Conservation (phyloP, 2,329 filamentous ascomycete species). For the Fusarium nisikadoi region DNA sequence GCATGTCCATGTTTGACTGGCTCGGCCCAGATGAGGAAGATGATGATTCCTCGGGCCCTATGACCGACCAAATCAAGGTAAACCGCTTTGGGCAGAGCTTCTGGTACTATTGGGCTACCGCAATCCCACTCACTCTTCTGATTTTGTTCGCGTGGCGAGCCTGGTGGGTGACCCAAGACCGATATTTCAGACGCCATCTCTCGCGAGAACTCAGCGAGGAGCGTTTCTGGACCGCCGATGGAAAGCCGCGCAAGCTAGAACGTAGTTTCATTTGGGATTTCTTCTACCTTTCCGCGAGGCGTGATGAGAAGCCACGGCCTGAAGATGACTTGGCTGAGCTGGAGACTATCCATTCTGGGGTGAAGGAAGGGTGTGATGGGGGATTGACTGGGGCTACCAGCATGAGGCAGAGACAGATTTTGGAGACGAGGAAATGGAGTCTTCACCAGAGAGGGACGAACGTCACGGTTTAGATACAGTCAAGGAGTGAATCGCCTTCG, state of each 20-base stretch:
- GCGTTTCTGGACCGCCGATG: conserved; percentile 59
- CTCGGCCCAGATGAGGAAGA: conserved; percentile 50
- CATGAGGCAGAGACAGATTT: conserved; percentile 38
- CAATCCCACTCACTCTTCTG: conserved; percentile 55
- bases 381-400: conserved; percentile 16
- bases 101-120: conserved; percentile 60
- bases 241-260: conserved; percentile 55
- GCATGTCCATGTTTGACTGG: conserved; percentile 61
- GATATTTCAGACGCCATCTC: conserved; percentile 58
- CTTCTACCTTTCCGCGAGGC: conserved; percentile 53
- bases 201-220: conserved; percentile 60
- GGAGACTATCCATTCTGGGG: conserved; percentile 31
- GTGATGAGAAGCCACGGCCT: conserved; percentile 44
- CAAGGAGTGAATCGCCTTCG: background rate
- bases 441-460: conserved; percentile 26
- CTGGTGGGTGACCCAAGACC: conserved; percentile 60
- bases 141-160: conserved; percentile 57
- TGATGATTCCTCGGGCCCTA: background rate
- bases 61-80: conserved; percentile 20
- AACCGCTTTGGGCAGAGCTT: conserved; percentile 53
- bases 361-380: conserved; percentile 21
- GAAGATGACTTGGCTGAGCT: conserved; percentile 32
- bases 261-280: conserved; percentile 57
- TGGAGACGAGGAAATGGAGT: conserved; percentile 41
- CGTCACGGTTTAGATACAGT: conserved; percentile 8